phyloP scores from a whole-genome alignment of 1,284 basidiomycete genomes.

The Ceratorhiza oryzae-sativae region DNA sequence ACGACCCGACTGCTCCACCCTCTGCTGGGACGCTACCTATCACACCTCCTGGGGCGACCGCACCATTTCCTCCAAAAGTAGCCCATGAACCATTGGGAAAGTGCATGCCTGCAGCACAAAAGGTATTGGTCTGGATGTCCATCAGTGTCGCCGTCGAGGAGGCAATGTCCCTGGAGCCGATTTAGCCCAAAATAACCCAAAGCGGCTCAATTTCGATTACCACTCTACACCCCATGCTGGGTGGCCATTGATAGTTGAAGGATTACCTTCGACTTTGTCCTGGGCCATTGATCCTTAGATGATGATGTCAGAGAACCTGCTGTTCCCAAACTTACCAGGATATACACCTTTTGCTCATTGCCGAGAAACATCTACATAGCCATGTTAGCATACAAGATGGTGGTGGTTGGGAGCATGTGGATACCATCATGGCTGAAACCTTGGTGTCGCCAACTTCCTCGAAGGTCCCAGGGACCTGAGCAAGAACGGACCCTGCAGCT shows the following conservation, averaged over 20 bases:
- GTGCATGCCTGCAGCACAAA: conserved; percentile 41
- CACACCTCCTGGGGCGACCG: conserved; percentile 37
- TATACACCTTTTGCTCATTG: conserved; percentile 37
- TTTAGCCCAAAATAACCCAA: not conserved
- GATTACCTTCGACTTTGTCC: conserved; percentile 39
- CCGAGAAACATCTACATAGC: conserved; percentile 38
- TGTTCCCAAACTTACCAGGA: not conserved
- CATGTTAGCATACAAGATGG: not conserved
- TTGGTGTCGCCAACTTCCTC: conserved; percentile 22
- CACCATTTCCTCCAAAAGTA: conserved; percentile 41
- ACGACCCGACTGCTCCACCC: conserved; percentile 24
- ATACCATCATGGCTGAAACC: conserved; percentile 25
- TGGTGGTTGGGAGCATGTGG: not conserved
- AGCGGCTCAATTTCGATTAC: not conserved
- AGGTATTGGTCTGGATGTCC: conserved; percentile 53
- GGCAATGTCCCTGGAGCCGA: conserved; percentile 28
- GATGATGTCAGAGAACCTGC: not conserved
- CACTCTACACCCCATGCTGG: conserved; percentile 45
- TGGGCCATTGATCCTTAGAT: not conserved
- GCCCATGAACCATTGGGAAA: conserved; percentile 42
- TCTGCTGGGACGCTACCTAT: conserved; percentile 18
- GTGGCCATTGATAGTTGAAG: conserved; percentile 39
- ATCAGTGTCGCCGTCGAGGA: conserved; percentile 53
- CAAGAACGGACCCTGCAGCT: conserved; percentile 1
- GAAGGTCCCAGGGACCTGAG: conserved; percentile 23